These are phyloP conservation scores for Lupinus albus DNA, from an alignment of 306 rosid species.

Conservation along the genomic window DNA sequence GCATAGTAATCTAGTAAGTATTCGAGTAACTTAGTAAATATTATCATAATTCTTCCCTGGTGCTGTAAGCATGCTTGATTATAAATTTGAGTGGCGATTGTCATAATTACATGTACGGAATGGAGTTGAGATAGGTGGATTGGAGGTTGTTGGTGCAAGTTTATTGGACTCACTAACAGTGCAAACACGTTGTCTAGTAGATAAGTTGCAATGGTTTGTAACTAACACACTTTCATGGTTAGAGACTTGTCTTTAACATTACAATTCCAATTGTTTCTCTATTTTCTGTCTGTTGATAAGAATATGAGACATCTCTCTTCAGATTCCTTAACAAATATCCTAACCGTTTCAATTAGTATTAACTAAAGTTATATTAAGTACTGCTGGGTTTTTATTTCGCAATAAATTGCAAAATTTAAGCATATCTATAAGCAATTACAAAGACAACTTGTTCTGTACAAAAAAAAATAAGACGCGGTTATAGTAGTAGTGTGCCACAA, in stretches of 20 bases:
- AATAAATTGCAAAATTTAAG: not conserved
- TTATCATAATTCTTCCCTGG: slow-evolving; percentile 51
- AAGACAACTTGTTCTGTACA: too few relatives aligned
- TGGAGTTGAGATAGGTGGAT: slow-evolving; percentile 59
- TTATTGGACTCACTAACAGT: slow-evolving; percentile 59
- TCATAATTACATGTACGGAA: slow-evolving; percentile 57
- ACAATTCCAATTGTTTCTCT: slow-evolving; percentile 1
- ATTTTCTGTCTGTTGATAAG: not conserved
- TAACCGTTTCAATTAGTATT: not conserved
- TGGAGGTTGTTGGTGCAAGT: slow-evolving; percentile 52
- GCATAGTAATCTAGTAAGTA: slow-evolving; percentile 48
- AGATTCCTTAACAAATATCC: too few relatives aligned
- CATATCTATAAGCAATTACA: too few relatives aligned
- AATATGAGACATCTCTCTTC: too few relatives aligned
- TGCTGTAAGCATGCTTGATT: slow-evolving; percentile 74
- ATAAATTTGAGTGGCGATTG: slow-evolving; percentile 50
- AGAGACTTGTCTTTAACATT: slow-evolving; percentile 16
- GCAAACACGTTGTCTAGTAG: slow-evolving; percentile 51
- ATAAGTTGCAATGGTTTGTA: slow-evolving; percentile 57
- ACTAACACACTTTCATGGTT: slow-evolving; percentile 23
- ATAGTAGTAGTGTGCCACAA: too few relatives aligned
- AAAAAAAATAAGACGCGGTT: too few relatives aligned
- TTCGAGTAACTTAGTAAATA: slow-evolving; percentile 44
- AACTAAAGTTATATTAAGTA: not conserved
- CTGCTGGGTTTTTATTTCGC: not conserved